Base-by-base conservation (phyloP, 2,329 filamentous ascomycete species). In the Pseudocercospora musae region DNA sequence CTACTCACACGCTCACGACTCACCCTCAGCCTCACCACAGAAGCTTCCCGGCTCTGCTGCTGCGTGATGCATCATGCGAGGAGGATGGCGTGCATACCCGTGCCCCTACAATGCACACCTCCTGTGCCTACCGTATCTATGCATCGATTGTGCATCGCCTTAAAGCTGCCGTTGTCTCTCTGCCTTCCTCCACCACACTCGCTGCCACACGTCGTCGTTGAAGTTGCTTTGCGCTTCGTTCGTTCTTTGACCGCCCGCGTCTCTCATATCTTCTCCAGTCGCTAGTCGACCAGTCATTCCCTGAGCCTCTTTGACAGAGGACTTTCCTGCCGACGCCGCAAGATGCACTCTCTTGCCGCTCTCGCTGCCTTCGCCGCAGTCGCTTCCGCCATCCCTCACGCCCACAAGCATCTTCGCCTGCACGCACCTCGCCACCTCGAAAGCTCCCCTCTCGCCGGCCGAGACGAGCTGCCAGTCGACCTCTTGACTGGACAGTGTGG, bases 271-370 rank as follows among this genome's bases (percentile, higher is more conserved):
- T 59, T 62, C 15, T 37, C 21, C 25, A 44, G 66, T 68, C 66
- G 64, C 64, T 59, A 64, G 62, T 63, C 64, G 66, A 68, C 66
- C 54, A n/a, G 54, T 60, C 66, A 68, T 54, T 66, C 66, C 7
- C 63, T 62, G 44, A 60, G 62, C 58, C 60, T 61, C 62, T 53
- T 62, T 59, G 48, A 62, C 37, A 62, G 59, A 62, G 54, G 29
- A 15, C 13, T 20, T 31, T n/a, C n/a, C n/a, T n/a, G n/a, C n/a
- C n/a, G n/a, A n/a, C n/a, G 49, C 31, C 44, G 55, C 58, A 64
- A 56, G 31, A 67, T 67, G 63, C 56, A 31, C 21, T 55, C 59
- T 53, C 33, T 59, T 21, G 40, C 60, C 53, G 46, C 59, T 18
- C 46, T 66, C 50, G 23, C 46, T 37, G 42, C 67, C 48, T 56